These are phyloP conservation scores for Citrus cavaleriei DNA, from an alignment of 345 rosid genomes.

Conservation along the genomic window DNA sequence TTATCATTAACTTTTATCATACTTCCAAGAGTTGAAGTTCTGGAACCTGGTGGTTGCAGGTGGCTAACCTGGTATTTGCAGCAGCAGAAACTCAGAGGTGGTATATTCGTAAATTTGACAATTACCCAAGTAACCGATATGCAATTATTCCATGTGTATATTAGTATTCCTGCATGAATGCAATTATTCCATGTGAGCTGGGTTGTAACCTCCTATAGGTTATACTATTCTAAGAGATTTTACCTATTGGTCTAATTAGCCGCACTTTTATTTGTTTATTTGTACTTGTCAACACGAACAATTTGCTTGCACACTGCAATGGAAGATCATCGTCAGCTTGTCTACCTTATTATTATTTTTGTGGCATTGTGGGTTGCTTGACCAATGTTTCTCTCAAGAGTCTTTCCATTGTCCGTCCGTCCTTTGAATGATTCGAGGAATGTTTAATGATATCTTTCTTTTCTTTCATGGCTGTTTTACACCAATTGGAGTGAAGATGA, in stretches of 20 bases:
- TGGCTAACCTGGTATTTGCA: constrained; percentile 52
- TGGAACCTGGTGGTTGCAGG: constrained; percentile 39
- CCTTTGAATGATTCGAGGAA: too few species aligned
- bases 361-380: neutral
- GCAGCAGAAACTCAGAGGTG: constrained; percentile 77
- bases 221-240: neutral
- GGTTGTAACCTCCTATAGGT: neutral
- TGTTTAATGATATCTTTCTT: too few species aligned
- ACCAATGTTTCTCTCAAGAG: neutral
- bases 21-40: neutral
- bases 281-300: neutral
- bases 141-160: constrained; percentile 52
- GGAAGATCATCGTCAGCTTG: neutral
- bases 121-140: constrained; percentile 48
- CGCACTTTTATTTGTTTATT: neutral
- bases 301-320: neutral
- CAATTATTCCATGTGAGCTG: neutral
- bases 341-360: too few species aligned
- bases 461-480: neutral
- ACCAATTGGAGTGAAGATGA: neutral
- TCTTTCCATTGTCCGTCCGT: too few species aligned
- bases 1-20: neutral
- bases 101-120: constrained; percentile 61
- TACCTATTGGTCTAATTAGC: neutral
- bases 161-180: neutral